A percentile compares a stretch with the other conserved stretches of the same genome.
phyloP scores from a whole-genome alignment of 305 asterid species.

The Fraxinus baroniana region DNA sequence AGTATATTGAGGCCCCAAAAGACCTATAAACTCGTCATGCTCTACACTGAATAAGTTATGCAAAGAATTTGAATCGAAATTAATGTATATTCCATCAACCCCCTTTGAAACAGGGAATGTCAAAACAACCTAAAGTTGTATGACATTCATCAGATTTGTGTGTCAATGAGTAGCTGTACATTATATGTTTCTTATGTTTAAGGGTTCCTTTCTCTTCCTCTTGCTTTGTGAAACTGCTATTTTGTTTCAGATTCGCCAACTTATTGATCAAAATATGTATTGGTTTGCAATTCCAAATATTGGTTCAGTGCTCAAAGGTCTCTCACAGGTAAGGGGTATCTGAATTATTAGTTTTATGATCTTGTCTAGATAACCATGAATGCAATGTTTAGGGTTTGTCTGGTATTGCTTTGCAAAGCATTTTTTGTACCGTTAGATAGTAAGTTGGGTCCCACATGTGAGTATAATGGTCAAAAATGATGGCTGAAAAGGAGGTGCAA shows the following conservation, averaged over 20 bases:
- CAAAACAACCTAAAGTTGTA: neutral
- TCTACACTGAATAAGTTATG: neutral
- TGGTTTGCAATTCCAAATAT: constrained; percentile 97
- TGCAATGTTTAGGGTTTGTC: neutral
- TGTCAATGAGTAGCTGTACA: neutral
- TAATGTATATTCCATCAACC: neutral
- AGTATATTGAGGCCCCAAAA: neutral
- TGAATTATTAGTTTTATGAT: neutral
- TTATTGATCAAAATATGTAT: constrained; percentile 84
- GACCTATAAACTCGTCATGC: neutral
- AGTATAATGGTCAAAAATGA: too few relatives aligned
- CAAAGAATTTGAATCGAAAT: neutral
- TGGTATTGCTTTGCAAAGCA: too few relatives aligned
- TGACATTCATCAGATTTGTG: constrained; percentile 3
- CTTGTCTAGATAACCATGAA: neutral
- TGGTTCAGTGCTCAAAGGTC: constrained; percentile 95
- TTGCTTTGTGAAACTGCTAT: constrained; percentile 29
- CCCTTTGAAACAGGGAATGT: neutral
- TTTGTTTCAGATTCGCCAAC: constrained; percentile 77
- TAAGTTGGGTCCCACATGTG: too few relatives aligned
- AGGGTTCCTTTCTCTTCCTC: neutral
- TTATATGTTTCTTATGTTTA: constrained; percentile 10
- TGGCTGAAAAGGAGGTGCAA: too few relatives aligned
- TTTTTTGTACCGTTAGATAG: too few relatives aligned
- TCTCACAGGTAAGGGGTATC: constrained; percentile 61